phyloP scores from a whole-genome alignment of 805 yeast genomes.

The Kuraishia molischiana region DNA sequence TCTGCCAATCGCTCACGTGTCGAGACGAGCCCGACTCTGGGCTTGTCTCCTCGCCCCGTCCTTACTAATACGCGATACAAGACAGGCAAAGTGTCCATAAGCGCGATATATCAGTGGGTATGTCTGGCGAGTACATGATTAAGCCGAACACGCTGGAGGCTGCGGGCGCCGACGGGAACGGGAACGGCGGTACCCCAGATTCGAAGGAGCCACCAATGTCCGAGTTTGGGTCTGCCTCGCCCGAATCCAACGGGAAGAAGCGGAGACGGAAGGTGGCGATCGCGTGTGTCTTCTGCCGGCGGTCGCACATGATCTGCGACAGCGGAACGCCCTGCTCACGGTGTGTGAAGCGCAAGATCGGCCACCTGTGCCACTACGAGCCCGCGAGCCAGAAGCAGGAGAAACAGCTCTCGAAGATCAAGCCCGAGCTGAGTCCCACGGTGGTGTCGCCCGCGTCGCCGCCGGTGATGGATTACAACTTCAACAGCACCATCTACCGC shows the following conservation, averaged over 20 bases:
- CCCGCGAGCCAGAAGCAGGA: conserved; percentile 33
- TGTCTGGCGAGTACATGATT: neutral
- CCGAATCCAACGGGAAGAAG: conserved; percentile 6
- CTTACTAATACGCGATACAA: no score
- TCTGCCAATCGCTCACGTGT: neutral
- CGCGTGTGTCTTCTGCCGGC: conserved; percentile 86
- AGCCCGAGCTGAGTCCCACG: neutral
- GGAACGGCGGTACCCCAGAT: neutral
- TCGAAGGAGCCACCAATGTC: neutral
- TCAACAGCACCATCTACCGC: neutral
- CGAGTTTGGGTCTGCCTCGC: neutral
- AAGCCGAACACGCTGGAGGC: neutral
- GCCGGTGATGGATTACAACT: neutral
- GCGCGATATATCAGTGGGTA: no score
- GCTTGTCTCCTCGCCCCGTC: neutral
- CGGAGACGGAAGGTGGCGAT: conserved; percentile 42
- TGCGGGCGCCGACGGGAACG: neutral
- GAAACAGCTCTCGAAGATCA: conserved; percentile 3
- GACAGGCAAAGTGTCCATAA: no score
- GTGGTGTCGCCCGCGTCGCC: neutral
- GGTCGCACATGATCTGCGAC: conserved; percentile 94
- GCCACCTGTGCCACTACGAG: conserved; percentile 79
- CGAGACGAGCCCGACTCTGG: neutral
- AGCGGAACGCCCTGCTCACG: conserved; percentile 67
- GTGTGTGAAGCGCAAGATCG: conserved; percentile 80